Percentiles rank a stretch among this genome's conserved stretches.
Conservation (phyloP, 2,329 filamentous ascomycete species). For the Lecanicillium sp. region DNA sequence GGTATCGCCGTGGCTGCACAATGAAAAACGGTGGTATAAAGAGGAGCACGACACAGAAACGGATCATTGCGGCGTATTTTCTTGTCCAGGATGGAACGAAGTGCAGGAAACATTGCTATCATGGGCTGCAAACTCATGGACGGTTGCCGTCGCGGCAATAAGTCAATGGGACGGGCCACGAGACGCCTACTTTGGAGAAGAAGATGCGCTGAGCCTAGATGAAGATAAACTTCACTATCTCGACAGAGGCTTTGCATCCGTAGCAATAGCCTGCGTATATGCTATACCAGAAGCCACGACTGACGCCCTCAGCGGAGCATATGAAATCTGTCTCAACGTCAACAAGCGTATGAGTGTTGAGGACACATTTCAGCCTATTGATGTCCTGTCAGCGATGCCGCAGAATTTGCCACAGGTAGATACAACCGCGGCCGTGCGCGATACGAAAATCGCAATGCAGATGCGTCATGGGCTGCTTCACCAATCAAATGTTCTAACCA, state of each 20-base stretch:
- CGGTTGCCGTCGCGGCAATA: constrained; percentile 53
- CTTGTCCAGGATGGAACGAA: constrained; percentile 57
- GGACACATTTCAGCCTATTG: constrained; percentile 45
- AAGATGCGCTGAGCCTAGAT: constrained; percentile 47
- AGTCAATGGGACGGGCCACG: constrained; percentile 67
- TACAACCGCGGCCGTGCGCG: constrained; percentile 10
- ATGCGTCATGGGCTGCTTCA: constrained; percentile 42
- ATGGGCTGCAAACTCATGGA: constrained; percentile 53
- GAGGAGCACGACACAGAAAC: constrained; percentile 10
- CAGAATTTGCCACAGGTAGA: constrained; percentile 27
- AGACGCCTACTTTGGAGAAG: constrained; percentile 61
- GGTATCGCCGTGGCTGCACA: constrained; percentile 67
- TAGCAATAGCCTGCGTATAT: constrained; percentile 7
- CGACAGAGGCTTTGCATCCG: constrained; percentile 23
- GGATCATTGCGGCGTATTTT: constrained; percentile 23
- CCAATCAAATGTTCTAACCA: constrained; percentile 57
- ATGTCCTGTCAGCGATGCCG: constrained; percentile 38
- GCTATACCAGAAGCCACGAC: constrained; percentile 2
- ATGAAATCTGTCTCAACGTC: constrained; percentile 5
- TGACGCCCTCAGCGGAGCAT: constrained; percentile 5
- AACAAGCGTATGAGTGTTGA: constrained; percentile 44
- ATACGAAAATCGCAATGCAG: constrained; percentile 19
- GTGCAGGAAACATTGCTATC: constrained; percentile 59
- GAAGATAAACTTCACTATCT: constrained; percentile 27
- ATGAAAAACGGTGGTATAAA: constrained; percentile 47